These are phyloP conservation scores for Boletellus emodensis DNA, from an alignment of 768 basidiomycete genomes.

Conservation along the genomic window DNA sequence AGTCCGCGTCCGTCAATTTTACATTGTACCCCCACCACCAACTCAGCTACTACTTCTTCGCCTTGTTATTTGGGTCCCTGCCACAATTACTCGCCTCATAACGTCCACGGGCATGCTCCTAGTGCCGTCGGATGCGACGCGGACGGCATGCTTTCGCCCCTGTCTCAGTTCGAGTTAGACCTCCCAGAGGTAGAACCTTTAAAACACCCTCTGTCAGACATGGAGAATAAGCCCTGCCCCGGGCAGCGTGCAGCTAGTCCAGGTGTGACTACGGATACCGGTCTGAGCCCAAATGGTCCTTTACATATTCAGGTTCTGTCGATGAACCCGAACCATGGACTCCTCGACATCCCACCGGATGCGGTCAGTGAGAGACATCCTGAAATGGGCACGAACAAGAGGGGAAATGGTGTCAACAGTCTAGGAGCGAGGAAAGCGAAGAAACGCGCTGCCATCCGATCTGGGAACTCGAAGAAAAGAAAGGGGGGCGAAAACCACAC, in stretches of 20 bases:
- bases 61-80: not conserved
- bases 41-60: not conserved
- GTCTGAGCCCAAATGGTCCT: not conserved
- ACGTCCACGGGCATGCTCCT: not conserved
- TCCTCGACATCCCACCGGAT: not conserved
- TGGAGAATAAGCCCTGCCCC: constrained; percentile 17
- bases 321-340: not conserved
- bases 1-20: not conserved
- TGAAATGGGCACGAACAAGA: constrained; percentile 10
- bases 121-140: not conserved
- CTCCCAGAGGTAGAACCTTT: constrained; percentile 16
- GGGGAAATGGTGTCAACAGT: not conserved
- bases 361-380: not conserved
- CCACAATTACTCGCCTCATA: not conserved
- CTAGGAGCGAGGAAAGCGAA: constrained; percentile 2
- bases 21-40: not conserved
- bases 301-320: not conserved
- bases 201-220: constrained; percentile 21
- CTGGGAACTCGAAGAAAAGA: not conserved
- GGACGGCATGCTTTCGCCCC: constrained; percentile 13
- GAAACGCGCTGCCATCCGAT: constrained; percentile 4
- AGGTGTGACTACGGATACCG: not conserved
- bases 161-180: constrained; percentile 26
- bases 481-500: constrained; percentile 1
- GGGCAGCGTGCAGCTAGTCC: constrained; percentile 1